Evolutionary conservation across 768 basidiomycete genomes (phyloP).

Genomic region (Leucocoprinus sp.): DNA sequence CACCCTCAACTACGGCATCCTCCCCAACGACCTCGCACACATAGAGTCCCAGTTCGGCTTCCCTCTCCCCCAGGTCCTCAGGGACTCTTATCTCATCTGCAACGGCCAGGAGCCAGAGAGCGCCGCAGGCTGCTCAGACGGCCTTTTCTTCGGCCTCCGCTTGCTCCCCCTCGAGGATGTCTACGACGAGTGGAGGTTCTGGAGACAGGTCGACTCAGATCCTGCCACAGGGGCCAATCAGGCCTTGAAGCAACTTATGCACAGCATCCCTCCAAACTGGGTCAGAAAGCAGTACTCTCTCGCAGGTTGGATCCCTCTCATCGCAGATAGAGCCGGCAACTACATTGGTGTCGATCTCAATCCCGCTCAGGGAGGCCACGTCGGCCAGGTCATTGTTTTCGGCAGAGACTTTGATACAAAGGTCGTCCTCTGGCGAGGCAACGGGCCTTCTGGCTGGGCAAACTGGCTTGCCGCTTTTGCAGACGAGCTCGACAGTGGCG

Average conservation of each 20-base stretch:
- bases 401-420: conserved; percentile 99
- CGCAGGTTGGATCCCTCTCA: conserved; percentile 93
- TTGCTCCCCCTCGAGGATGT: conserved; percentile 89
- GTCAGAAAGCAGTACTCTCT: conserved; percentile 86
- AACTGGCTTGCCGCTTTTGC: conserved; percentile 87
- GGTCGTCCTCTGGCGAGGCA: conserved; percentile 89
- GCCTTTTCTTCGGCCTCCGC: conserved; percentile 94
- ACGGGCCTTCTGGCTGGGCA: conserved; percentile 90
- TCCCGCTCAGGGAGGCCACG: conserved; percentile 64
- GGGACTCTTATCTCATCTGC: conserved; percentile 80
- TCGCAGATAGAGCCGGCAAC: conserved; percentile 91
- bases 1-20: conserved; percentile 88
- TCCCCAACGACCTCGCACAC: conserved; percentile 68
- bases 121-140: conserved; percentile 79
- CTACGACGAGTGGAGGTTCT: conserved; percentile 92
- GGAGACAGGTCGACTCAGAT: conserved; percentile 90
- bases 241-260: conserved; percentile 68
- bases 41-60: conserved; percentile 84
- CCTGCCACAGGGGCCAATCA: conserved; percentile 77
- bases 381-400: conserved; percentile 95
- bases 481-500: conserved; percentile 87
- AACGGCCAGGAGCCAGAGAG: conserved; percentile 95
- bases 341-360: conserved; percentile 95
- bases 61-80: conserved; percentile 74
- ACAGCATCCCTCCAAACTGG: conserved; percentile 85